A percentile compares a stretch with the other conserved stretches of the same genome.
Evolutionary conservation across 805 yeast genomes (phyloP).

Genomic region (Huiozyma naganishii): DNA sequence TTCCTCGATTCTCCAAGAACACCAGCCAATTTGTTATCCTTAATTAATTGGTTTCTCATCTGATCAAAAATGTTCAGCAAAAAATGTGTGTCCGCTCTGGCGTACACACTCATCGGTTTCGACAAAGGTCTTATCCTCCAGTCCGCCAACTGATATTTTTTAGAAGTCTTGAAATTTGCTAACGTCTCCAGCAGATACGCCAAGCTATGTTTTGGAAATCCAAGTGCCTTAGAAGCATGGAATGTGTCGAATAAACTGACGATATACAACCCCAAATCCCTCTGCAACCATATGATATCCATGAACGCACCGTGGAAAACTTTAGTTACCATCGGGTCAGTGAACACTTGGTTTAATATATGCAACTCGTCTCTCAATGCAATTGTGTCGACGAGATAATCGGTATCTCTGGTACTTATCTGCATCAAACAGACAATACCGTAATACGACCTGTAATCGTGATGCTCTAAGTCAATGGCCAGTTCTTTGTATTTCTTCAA

Average conservation of each 20-base stretch:
- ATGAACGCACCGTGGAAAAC: conserved; percentile 93
- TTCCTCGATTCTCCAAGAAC: conserved; percentile 68
- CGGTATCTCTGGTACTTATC: conserved; percentile 68
- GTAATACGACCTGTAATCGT: conserved; percentile 78
- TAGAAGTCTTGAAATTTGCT: conserved; percentile 79
- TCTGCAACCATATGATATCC: conserved; percentile 95
- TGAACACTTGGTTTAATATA: conserved; percentile 58
- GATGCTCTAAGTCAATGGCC: conserved; percentile 95
- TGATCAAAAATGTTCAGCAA: conserved; percentile 69
- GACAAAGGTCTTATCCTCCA: conserved; percentile 89
- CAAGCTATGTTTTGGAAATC: conserved; percentile 70
- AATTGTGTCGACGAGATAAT: conserved; percentile 81
- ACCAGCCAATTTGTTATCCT: conserved; percentile 38
- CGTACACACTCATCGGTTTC: conserved; percentile 67
- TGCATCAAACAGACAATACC: conserved; percentile 94
- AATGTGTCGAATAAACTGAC: conserved; percentile 88
- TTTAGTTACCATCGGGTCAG: conserved; percentile 72
- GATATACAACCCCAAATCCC: conserved; percentile 85
- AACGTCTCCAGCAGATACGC: conserved; percentile 73
- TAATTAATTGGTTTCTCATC: conserved; percentile 51
- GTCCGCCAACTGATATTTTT: conserved; percentile 91
- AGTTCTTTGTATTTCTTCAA: conserved; percentile 47
- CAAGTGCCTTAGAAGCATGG: conserved; percentile 75
- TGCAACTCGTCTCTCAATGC: conserved; percentile 63
- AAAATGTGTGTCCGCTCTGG: conserved; percentile 92